Base-by-base conservation (phyloP, 2,329 filamentous ascomycete species). In the Phialocephala subalpina region DNA sequence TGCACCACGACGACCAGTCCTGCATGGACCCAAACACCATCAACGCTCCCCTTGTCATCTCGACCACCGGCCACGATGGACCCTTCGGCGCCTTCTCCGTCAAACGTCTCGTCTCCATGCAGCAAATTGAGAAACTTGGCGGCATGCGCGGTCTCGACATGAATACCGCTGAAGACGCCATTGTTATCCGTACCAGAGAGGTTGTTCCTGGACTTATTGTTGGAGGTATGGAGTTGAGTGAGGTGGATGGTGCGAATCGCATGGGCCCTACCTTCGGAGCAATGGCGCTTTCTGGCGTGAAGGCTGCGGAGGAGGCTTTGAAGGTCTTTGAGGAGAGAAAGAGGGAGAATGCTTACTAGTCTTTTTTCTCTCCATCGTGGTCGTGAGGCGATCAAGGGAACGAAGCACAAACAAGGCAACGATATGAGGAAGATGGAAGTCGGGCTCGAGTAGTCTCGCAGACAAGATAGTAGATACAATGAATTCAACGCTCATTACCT, bases 21-120 rank as follows among this genome's bases (percentile, higher is more conserved):
- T 97, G 94, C 90, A 97, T 97, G 94, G 94, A 97, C 79, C 94
- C 94, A 72, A 97, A 96, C 87, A 97, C 94, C 75, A 97, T 97
- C 86, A 97, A 97, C 77, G 93, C 93, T 0, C 93, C 94, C 1
- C 80, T 97, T 66, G 84, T 97, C 76, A 92, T 97, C 82, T 93
- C 90, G 65, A 97, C 94, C 27, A 97, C 94, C 0, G 94, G 94
- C 59, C 94, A 97, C 75, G 94, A 97, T 72, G 94, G 87, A 0
- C 94, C 94, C 18, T 97, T 97, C 77, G 94, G 94, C 56, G 94
- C 94, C 58, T 97, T 97, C 83, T 92, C 82, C 71, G 94, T 93
- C 78, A 97, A 97, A 87, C 88, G 94, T 58, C 90, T 97, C 47
- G 94, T 97, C 57, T 92, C 90, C 79, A 97, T 97, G 93, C 86